A percentile compares a stretch with the other conserved stretches of the same genome.
phyloP scores from a whole-genome alignment of 2,329 filamentous ascomycete genomes.

The Arachnopeziza araneosa region DNA sequence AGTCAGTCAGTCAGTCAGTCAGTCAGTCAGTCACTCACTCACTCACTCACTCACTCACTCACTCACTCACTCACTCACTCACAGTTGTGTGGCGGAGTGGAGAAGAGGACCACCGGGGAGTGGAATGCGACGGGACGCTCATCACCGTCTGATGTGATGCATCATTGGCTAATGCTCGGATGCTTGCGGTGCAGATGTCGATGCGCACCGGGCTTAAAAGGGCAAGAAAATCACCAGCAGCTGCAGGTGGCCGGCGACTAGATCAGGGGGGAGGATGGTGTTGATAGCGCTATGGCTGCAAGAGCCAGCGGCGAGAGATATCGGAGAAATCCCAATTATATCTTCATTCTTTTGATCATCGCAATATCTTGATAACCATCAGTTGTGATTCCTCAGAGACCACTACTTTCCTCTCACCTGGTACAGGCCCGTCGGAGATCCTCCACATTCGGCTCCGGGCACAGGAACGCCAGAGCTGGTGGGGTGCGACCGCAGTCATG shows the following conservation, averaged over 20 bases:
- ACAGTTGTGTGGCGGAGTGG: not conserved
- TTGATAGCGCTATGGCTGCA: not conserved
- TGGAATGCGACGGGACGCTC: too few species aligned
- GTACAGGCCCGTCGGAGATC: not conserved
- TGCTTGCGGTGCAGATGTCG: too few species aligned
- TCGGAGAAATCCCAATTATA: too few species aligned
- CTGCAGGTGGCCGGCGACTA: not conserved
- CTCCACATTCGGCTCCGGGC: not conserved
- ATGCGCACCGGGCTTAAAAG: not conserved
- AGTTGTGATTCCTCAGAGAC: too few species aligned
- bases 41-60: too few species aligned
- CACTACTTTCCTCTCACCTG: too few species aligned
- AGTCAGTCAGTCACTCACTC: too few species aligned
- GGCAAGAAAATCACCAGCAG: not conserved
- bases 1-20: too few species aligned
- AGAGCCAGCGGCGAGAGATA: too few species aligned
- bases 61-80: not conserved
- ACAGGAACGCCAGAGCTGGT: not conserved
- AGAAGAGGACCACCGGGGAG: not conserved
- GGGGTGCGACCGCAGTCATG: not conserved
- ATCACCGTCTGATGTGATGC: too few species aligned
- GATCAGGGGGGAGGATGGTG: not conserved
- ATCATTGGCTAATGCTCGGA: too few species aligned
- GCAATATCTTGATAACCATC: too few species aligned
- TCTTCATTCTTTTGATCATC: not conserved